phyloP scores from a whole-genome alignment of 1,139 yeast genomes.

The Hansenula anomala region DNA sequence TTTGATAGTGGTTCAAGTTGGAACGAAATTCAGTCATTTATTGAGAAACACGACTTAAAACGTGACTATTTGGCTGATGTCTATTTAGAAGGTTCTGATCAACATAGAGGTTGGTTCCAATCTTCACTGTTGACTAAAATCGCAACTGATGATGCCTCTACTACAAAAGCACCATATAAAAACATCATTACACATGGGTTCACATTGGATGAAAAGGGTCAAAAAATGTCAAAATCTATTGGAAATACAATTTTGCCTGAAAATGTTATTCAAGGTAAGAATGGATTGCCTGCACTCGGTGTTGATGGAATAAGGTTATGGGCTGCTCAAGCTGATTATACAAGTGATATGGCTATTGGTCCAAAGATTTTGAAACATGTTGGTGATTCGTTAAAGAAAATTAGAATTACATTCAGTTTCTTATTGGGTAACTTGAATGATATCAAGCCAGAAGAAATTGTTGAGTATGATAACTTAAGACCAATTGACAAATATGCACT shows the following conservation, averaged over 20 bases:
- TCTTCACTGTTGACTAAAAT: conserved; percentile 82
- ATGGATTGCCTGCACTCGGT: conserved; percentile 66
- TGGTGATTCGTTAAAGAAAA: conserved; percentile 73
- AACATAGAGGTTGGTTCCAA: conserved; percentile 99
- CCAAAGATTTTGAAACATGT: conserved; percentile 70
- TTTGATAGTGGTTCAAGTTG: conserved; percentile 96
- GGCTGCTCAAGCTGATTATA: conserved; percentile 87
- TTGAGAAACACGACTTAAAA: conserved; percentile 23
- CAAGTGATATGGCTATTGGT: conserved; percentile 74
- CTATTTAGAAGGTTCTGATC: conserved; percentile 93
- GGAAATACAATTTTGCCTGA: conserved; percentile 78
- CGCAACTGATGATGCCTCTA: conserved; percentile 31
- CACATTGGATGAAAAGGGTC: conserved; percentile 77
- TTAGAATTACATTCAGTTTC: conserved; percentile 77
- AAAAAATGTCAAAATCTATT: conserved; percentile 89
- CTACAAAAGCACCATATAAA: conserved; percentile 60
- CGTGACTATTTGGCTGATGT: conserved; percentile 57
- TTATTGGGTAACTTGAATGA: conserved; percentile 70
- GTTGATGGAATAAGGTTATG: conserved; percentile 88
- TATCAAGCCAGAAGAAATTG: conserved; percentile 21
- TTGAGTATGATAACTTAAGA: conserved; percentile 36
- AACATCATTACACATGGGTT: conserved; percentile 90
- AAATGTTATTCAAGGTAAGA: conserved; percentile 62
- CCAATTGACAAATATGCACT: conserved; percentile 65
- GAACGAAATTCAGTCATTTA: conserved; percentile 53